These are phyloP conservation scores for Solanum lignicaule DNA, from an alignment of 257 asterid genomes.

Conservation along the genomic window DNA sequence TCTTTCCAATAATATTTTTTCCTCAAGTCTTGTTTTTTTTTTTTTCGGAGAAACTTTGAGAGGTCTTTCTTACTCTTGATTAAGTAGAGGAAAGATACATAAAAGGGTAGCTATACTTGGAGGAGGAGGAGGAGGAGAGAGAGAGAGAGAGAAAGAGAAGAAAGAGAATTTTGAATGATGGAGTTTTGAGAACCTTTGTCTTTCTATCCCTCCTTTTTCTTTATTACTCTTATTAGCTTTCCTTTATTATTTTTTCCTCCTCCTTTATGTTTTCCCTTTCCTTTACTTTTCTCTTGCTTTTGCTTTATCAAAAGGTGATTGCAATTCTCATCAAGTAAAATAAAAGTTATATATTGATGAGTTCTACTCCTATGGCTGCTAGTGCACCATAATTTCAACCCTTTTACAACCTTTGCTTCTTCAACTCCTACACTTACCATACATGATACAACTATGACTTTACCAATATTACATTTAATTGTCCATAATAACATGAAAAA, in stretches of 20 bases:
- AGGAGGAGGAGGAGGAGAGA: slow-evolving; percentile 11
- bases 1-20: slow-evolving; percentile 25
- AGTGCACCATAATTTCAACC: neutral
- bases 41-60: slow-evolving; percentile 27
- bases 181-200: slow-evolving; percentile 29
- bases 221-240: slow-evolving; percentile 13
- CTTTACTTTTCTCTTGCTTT: slow-evolving; percentile 29
- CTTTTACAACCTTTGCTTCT: neutral
- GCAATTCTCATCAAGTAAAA: slow-evolving; percentile 27
- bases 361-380: neutral
- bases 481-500: neutral
- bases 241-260: slow-evolving; percentile 12
- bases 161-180: slow-evolving; percentile 17
- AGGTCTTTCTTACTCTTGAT: slow-evolving; percentile 38
- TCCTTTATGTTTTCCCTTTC: slow-evolving; percentile 16
- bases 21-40: slow-evolving; percentile 21
- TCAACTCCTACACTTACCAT: neutral
- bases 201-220: slow-evolving; percentile 23
- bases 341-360: neutral
- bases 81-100: slow-evolving; percentile 23
- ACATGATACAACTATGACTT: neutral
- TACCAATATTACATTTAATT: neutral
- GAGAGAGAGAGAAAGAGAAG: neutral
- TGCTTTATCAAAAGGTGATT: slow-evolving; percentile 30
- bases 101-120: neutral